Conservation (phyloP, 768 basidiomycete species). For the Lactifluus rugatus region DNA sequence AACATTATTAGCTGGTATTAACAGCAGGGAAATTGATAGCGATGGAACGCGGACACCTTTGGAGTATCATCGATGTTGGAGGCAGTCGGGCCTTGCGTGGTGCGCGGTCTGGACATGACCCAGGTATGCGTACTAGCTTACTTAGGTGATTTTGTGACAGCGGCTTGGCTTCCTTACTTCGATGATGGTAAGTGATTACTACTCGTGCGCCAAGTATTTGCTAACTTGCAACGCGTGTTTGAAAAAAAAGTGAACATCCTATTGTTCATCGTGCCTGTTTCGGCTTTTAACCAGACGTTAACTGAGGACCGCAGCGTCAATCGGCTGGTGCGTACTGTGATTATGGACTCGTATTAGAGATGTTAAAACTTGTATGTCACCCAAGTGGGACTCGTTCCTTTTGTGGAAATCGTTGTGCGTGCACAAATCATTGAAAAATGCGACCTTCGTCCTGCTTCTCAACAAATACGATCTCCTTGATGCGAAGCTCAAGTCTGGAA, state of each 20-base stretch:
- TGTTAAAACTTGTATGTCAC: neutral
- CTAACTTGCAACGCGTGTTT: conserved; percentile 4
- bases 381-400: conserved; percentile 44
- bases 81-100: conserved; percentile 50
- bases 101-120: conserved; percentile 19
- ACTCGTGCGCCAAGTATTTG: neutral
- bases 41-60: conserved; percentile 32
- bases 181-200: conserved; percentile 41
- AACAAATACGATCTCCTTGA: conserved; percentile 56
- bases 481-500: conserved; percentile 41
- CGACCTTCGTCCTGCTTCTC: conserved; percentile 50
- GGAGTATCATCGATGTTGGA: conserved; percentile 62
- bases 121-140: neutral
- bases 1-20: neutral
- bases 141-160: conserved; percentile 25
- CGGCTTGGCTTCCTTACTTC: conserved; percentile 61
- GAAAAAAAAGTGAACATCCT: conserved; percentile 42
- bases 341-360: neutral
- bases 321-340: conserved; percentile 38
- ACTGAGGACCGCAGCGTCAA: conserved; percentile 50
- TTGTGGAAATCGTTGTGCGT: conserved; percentile 53
- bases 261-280: conserved; percentile 58
- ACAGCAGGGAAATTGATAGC: neutral
- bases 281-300: conserved; percentile 54
- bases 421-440: conserved; percentile 43